Percentiles rank a stretch among this genome's conserved stretches.
phyloP scores from a whole-genome alignment of 805 yeast genomes.

The Ogataea wickerhamii region DNA sequence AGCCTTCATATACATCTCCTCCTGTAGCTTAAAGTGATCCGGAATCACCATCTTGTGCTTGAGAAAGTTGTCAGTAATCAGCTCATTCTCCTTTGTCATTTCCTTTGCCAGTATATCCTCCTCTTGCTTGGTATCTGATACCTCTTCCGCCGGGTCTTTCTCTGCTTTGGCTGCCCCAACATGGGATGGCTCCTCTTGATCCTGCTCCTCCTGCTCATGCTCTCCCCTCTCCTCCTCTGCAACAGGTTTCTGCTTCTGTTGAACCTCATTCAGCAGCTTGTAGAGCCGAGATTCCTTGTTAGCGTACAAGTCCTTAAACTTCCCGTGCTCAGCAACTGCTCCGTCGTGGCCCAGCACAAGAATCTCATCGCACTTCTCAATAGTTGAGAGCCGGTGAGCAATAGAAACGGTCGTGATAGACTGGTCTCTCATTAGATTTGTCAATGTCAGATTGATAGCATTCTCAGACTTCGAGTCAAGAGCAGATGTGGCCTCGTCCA shows the following conservation, averaged over 20 bases:
- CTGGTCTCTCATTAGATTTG: conserved; percentile 50
- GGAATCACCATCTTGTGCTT: conserved; percentile 21
- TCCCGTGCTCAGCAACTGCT: conserved; percentile 71
- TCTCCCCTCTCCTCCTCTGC: conserved; percentile 9
- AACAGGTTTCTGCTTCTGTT: conserved; percentile 14
- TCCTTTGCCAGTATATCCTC: conserved; percentile 10
- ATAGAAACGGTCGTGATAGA: conserved; percentile 78
- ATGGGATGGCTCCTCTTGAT: background rate
- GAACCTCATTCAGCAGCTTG: conserved; percentile 30
- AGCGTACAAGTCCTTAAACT: conserved; percentile 53
- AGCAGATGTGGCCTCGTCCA: conserved; percentile 90
- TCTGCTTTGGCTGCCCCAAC: background rate
- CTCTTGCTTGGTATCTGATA: conserved; percentile 5
- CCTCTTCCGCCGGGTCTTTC: background rate
- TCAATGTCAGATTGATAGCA: conserved; percentile 72
- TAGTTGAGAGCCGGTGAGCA: conserved; percentile 89
- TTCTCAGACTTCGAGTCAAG: conserved; percentile 85
- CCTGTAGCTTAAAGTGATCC: conserved; percentile 21
- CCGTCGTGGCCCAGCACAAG: conserved; percentile 79
- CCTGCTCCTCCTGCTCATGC: background rate
- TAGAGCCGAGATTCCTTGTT: conserved; percentile 34
- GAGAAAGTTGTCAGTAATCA: conserved; percentile 18
- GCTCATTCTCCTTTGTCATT: conserved; percentile 15
- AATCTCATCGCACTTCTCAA: conserved; percentile 75
- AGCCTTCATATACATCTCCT: conserved; percentile 7